Evolutionary conservation across 2,329 filamentous ascomycete species (phyloP), one percentile per base, ranked within the genome.

Genomic region (Anthostomella pinea): DNA sequence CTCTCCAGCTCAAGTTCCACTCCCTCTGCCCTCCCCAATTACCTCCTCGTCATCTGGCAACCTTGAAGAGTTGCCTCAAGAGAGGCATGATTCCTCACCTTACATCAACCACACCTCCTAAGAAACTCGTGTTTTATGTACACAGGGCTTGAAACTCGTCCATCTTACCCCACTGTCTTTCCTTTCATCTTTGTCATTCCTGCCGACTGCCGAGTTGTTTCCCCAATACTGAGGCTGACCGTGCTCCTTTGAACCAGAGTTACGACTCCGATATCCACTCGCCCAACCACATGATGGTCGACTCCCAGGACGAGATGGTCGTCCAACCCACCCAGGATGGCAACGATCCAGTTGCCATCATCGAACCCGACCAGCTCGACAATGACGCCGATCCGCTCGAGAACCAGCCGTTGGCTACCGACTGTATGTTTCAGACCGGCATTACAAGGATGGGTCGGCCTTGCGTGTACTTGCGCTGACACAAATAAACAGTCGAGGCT

Each of bases 401-500:
- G 46, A 69, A 71, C 41, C 52, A 68, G 29, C 66, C 72, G 24
- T 53, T 72, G 41, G 75, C 75, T 19, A 73, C 60, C 54, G 75
- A 79, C 50, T 65, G 75, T 79, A 64, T 47, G 73, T 68, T 24
- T 16, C 30, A 33, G 30, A 22, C 32, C 35, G 23, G 30, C 14
- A 24, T 35, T 20, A 27, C 30, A 30, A 31, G 4, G 16, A 29
- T 35, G n/a, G n/a, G 14, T 20, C 30, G 11, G 17, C 19, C n/a
- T n/a, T 16, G 8, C 23, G 31, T 22, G 26, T 30, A 16, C 15
- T 21, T 37, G 19, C 43, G 41, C 56, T 64, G 47, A 63, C 51
- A 39, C 17, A 27, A 34, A 33, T 37, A 37, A 39, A 37, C 54
- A 90, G 85, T 80, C 66, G 86, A 94, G 49, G 85, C 86, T 32